These are phyloP conservation scores for Dactylonectria estremocensis DNA, from an alignment of 2,329 filamentous ascomycete genomes.

Conservation along the genomic window DNA sequence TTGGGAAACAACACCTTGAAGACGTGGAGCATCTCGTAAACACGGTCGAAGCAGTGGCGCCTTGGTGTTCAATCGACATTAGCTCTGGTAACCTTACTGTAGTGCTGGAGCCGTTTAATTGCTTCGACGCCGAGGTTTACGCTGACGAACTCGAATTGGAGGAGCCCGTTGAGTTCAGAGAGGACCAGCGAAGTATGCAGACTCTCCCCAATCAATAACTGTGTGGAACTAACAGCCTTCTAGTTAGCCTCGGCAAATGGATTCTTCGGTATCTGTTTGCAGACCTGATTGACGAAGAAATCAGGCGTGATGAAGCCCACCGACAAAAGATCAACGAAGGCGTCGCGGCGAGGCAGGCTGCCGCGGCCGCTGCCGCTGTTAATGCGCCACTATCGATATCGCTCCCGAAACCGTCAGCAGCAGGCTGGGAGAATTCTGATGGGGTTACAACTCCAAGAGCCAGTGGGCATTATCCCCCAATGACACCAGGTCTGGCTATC, in stretches of 20 bases:
- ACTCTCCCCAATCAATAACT: too few species aligned
- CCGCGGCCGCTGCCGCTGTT: slow-evolving; percentile 59
- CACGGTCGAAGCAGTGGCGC: slow-evolving; percentile 88
- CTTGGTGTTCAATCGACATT: slow-evolving; percentile 97
- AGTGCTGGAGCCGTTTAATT: slow-evolving; percentile 92
- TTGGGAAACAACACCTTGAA: slow-evolving; percentile 93
- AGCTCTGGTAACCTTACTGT: slow-evolving; percentile 93
- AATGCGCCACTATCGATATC: slow-evolving; percentile 74
- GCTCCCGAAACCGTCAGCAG: slow-evolving; percentile 54
- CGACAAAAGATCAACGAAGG: slow-evolving; percentile 78
- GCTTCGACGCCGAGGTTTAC: slow-evolving; percentile 98
- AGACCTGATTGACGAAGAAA: slow-evolving; percentile 90
- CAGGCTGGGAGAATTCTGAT: slow-evolving; percentile 59
- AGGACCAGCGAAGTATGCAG: slow-evolving; percentile 90
- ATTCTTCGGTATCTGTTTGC: slow-evolving; percentile 93
- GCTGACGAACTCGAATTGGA: slow-evolving; percentile 87
- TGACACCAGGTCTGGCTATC: slow-evolving; percentile 84
- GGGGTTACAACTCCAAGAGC: slow-evolving; percentile 74
- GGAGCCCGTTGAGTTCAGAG: slow-evolving; percentile 84
- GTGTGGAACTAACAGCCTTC: slow-evolving; percentile 42
- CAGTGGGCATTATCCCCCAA: slow-evolving; percentile 72
- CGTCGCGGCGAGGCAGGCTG: slow-evolving; percentile 70
- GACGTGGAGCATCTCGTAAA: slow-evolving; percentile 92
- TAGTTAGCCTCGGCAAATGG: slow-evolving; percentile 98
- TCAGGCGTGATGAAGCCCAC: slow-evolving; percentile 82